A percentile compares a stretch with the other conserved stretches of the same genome.
Evolutionary conservation across 2,329 filamentous ascomycete species (phyloP).

Genomic region (Saccharata proteae): DNA sequence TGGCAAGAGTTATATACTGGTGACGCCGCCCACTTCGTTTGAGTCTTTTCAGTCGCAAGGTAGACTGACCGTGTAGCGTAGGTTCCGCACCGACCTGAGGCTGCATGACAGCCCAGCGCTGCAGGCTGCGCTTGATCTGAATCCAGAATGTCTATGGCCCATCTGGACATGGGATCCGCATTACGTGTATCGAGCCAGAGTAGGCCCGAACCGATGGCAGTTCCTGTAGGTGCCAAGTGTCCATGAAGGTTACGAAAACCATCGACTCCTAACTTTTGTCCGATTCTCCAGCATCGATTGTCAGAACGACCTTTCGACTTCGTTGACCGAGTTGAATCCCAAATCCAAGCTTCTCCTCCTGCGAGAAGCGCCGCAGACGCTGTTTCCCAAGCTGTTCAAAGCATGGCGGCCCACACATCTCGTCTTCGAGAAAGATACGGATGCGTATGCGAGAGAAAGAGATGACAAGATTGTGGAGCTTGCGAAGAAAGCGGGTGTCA

Average conservation of each 20-base stretch:
- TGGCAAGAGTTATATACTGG: no score
- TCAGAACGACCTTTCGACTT: slow-evolving; percentile 55
- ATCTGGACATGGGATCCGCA: slow-evolving; percentile 75
- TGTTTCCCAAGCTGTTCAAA: slow-evolving; percentile 61
- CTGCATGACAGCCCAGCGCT: slow-evolving; percentile 67
- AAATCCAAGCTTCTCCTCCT: slow-evolving; percentile 62
- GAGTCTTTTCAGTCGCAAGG: no score
- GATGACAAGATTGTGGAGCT: slow-evolving; percentile 47
- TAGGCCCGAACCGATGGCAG: slow-evolving; percentile 62
- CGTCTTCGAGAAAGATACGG: slow-evolving; percentile 69
- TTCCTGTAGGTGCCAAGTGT: slow-evolving; percentile 46
- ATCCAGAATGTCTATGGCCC: slow-evolving; percentile 57
- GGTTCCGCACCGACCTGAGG: slow-evolving; percentile 62
- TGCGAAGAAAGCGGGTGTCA: slow-evolving; percentile 53
- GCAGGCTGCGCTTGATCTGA: slow-evolving; percentile 56
- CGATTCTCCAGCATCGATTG: slow-evolving; percentile 66
- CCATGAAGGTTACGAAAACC: no score
- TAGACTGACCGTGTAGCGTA: no score
- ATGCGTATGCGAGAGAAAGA: slow-evolving; percentile 55
- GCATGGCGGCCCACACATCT: slow-evolving; percentile 64
- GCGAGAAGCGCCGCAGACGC: slow-evolving; percentile 57
- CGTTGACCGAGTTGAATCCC: slow-evolving; percentile 55
- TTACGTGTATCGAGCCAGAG: slow-evolving; percentile 60
- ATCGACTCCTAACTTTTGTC: no score
- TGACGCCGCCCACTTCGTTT: no score